phyloP scores from a whole-genome alignment of 768 basidiomycete genomes.

The Naganishia kalamii region DNA sequence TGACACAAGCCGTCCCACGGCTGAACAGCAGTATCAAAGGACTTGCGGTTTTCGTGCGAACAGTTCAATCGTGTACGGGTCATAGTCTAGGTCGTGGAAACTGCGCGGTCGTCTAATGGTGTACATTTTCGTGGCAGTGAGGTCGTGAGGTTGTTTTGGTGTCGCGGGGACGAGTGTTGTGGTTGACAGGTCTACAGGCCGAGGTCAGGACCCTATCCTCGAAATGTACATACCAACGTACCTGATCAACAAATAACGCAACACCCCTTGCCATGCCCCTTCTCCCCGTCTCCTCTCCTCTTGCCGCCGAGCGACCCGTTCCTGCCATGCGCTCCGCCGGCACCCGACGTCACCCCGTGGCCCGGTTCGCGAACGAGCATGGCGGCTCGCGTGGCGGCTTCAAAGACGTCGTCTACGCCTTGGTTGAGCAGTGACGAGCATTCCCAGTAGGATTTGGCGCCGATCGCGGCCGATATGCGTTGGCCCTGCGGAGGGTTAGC shows the following conservation, averaged over 20 bases:
- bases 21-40: no score
- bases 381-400: slow-evolving; percentile 90
- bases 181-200: no score
- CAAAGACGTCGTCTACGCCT: slow-evolving; percentile 79
- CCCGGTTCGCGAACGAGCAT: slow-evolving; percentile 79
- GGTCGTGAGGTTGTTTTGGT: background rate
- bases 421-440: slow-evolving; percentile 65
- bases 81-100: background rate
- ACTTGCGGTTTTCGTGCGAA: no score
- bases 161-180: background rate
- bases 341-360: slow-evolving; percentile 29
- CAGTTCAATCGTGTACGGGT: background rate
- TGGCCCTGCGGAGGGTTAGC: slow-evolving; percentile 57
- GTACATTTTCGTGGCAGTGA: background rate
- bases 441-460: slow-evolving; percentile 89
- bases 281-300: slow-evolving; percentile 11
- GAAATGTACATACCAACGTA: background rate
- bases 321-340: slow-evolving; percentile 1
- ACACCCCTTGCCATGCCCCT: slow-evolving; percentile 23
- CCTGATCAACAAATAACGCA: slow-evolving; percentile 20
- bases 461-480: slow-evolving; percentile 71
- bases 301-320: slow-evolving; percentile 12
- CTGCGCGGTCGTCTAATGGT: background rate
- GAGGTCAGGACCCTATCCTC: no score
- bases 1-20: no score